phyloP scores from a whole-genome alignment of 352 stramenopile genomes.

The Pythium phragmiticola region DNA sequence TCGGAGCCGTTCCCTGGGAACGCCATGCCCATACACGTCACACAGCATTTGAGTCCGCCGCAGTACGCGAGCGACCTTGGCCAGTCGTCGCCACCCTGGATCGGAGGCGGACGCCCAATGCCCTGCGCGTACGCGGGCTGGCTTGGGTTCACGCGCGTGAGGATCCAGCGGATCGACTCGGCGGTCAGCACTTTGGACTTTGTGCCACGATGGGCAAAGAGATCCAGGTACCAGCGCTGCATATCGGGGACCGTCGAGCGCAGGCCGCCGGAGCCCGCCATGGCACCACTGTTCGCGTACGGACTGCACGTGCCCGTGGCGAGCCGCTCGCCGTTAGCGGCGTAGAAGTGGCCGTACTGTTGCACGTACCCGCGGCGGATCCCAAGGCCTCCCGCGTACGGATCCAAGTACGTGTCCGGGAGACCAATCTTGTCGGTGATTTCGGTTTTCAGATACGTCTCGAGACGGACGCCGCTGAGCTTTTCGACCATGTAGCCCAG shows the following conservation, averaged over 20 bases:
- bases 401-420: constrained; percentile 51
- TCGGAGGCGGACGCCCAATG: constrained; percentile 26
- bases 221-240: constrained; percentile 58
- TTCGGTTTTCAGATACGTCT: constrained; percentile 40
- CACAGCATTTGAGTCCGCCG: constrained; percentile 42
- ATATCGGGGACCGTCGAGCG: constrained; percentile 56
- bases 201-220: constrained; percentile 42
- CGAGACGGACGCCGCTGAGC: constrained; percentile 39
- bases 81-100: constrained; percentile 27
- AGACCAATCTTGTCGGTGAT: constrained; percentile 39
- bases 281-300: constrained; percentile 34
- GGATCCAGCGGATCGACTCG: constrained; percentile 41
- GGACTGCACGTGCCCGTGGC: constrained; percentile 51
- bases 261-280: constrained; percentile 38
- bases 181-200: constrained; percentile 45
- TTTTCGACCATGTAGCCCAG: constrained; percentile 67
- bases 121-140: constrained; percentile 41
- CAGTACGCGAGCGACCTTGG: constrained; percentile 46
- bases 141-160: constrained; percentile 42
- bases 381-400: constrained; percentile 30
- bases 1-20: constrained; percentile 1
- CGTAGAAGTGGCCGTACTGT: constrained; percentile 58
- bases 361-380: constrained; percentile 40
- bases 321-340: constrained; percentile 14
- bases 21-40: constrained; percentile 43